Percentiles rank a stretch among this genome's conserved stretches.
These are phyloP conservation scores for Boechera divaricarpa DNA, from an alignment of 345 rosid genomes.

Conservation along the genomic window DNA sequence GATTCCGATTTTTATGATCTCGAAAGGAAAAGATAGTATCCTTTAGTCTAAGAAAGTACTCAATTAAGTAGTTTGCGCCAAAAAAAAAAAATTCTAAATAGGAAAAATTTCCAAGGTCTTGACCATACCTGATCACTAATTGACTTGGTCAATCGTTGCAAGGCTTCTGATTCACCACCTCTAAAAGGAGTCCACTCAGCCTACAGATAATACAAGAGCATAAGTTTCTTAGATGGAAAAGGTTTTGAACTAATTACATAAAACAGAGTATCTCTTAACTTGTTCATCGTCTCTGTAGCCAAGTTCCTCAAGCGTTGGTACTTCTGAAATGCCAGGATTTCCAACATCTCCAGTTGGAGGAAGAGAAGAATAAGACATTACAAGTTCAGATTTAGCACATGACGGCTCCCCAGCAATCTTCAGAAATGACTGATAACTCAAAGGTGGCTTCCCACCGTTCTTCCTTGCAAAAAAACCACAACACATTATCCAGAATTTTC, in stretches of 20 bases:
- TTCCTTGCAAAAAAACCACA: conserved; percentile 30
- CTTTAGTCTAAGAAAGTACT: neutral
- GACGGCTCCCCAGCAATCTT: conserved; percentile 90
- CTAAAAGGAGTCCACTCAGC: conserved; percentile 66
- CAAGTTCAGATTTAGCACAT: conserved; percentile 64
- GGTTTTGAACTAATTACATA: neutral
- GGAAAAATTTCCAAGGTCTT: neutral
- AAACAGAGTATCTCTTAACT: conserved; percentile 47
- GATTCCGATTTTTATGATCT: neutral
- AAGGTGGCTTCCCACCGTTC: conserved; percentile 90
- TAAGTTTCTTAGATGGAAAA: conserved; percentile 8
- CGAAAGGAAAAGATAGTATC: neutral
- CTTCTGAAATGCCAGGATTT: conserved; percentile 55
- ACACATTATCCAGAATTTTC: neutral
- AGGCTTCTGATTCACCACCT: conserved; percentile 91
- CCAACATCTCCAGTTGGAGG: conserved; percentile 78
- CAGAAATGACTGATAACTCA: conserved; percentile 83
- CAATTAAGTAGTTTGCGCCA: neutral
- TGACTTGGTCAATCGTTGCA: conserved; percentile 68
- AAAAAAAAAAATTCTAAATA: neutral
- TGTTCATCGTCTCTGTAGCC: conserved; percentile 63
- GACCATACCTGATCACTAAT: conserved; percentile 64
- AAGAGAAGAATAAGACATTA: conserved; percentile 54
- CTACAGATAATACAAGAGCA: conserved; percentile 46
- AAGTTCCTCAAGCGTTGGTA: conserved; percentile 75